Conservation (phyloP, 148 eudicot genomes). For the Camellia granthamiana region DNA sequence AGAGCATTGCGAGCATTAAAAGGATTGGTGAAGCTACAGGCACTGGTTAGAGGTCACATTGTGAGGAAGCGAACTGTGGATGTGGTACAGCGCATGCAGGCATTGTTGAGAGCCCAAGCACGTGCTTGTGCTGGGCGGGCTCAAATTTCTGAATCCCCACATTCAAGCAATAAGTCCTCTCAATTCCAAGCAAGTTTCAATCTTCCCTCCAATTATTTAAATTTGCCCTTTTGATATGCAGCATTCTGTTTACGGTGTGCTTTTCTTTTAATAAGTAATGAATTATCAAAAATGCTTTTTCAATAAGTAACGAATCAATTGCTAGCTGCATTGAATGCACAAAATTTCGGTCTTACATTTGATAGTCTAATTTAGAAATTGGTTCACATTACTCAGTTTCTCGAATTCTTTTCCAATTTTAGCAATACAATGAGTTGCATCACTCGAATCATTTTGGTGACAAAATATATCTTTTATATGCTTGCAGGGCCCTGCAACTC, state of each 20-base stretch:
- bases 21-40: constrained; percentile 82
- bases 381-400: background rate
- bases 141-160: constrained; percentile 43
- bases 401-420: background rate
- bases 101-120: constrained; percentile 60
- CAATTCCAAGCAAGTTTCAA: constrained; percentile 28
- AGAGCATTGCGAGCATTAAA: constrained; percentile 78
- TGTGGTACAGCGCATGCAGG: constrained; percentile 61
- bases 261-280: too few species aligned
- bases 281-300: too few species aligned
- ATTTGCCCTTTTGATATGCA: background rate
- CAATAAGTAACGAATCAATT: too few species aligned
- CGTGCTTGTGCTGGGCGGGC: constrained; percentile 56
- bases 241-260: background rate
- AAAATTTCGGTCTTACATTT: too few species aligned
- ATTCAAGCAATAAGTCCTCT: constrained; percentile 47
- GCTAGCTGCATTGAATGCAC: too few species aligned
- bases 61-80: constrained; percentile 63
- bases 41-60: constrained; percentile 79
- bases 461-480: background rate
- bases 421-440: background rate
- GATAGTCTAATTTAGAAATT: background rate
- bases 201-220: constrained; percentile 17
- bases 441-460: background rate
- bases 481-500: constrained; percentile 73